phyloP scores from a whole-genome alignment of 225 moss, liverwort and hornwort genomes.

The Lunularia cruciata region DNA sequence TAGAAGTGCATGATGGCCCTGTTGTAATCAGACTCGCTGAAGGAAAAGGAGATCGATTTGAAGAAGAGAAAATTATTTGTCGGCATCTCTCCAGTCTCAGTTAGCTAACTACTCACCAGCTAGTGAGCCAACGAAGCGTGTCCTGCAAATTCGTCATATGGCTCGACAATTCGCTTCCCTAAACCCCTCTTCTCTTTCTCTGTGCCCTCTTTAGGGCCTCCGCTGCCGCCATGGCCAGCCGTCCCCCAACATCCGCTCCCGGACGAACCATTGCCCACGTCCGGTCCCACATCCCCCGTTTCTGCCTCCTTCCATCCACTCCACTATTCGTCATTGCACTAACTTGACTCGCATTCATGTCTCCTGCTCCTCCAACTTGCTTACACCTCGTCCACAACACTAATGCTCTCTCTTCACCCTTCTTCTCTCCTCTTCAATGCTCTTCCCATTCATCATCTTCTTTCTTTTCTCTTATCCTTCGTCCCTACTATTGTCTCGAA shows the following conservation, averaged over 20 bases:
- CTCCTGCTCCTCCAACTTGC: not conserved
- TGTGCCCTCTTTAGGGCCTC: not conserved
- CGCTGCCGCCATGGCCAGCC: slow-evolving; percentile 4
- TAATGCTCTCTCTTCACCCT: not conserved
- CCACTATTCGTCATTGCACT: too few relatives aligned
- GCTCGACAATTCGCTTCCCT: not conserved
- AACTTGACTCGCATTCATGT: slow-evolving; percentile 9
- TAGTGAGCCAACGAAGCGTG: not conserved
- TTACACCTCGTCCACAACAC: not conserved
- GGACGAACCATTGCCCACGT: not conserved
- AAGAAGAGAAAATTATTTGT: not conserved
- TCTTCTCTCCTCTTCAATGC: not conserved
- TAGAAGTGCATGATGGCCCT: not conserved
- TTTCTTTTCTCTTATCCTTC: not conserved
- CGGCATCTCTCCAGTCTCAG: too few relatives aligned
- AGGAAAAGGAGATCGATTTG: not conserved
- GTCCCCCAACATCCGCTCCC: slow-evolving; percentile 2
- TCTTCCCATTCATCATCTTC: not conserved
- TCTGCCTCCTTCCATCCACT: not conserved
- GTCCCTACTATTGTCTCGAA: not conserved
- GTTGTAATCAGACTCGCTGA: not conserved
- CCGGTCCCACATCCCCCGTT: not conserved
- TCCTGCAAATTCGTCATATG: not conserved
- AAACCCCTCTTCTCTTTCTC: not conserved
- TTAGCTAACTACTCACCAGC: not conserved